Conservation (phyloP, 192 early-diverging fungal species). For the Backusella luteola region DNA sequence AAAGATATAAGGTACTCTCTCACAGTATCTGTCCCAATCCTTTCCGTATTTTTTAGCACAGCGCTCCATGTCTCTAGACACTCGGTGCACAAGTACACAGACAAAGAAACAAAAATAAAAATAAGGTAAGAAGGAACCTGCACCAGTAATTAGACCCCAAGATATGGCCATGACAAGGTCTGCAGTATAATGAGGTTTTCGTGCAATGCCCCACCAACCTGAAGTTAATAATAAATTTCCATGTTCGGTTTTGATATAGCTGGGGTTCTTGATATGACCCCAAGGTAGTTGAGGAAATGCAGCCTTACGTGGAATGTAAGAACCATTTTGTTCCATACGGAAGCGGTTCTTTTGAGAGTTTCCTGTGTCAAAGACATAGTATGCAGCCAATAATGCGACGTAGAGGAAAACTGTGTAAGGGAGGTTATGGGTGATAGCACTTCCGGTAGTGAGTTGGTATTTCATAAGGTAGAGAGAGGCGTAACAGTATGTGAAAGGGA, state of each 20-base stretch:
- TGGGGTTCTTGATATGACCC: constrained; percentile 54
- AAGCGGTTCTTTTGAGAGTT: constrained; percentile 54
- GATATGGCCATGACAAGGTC: constrained; percentile 86
- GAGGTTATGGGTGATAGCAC: constrained; percentile 27
- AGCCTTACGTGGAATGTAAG: constrained; percentile 33
- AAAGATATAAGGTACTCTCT: constrained; percentile 75
- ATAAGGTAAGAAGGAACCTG: constrained; percentile 73
- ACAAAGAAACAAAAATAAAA: constrained; percentile 90
- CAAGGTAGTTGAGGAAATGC: constrained; percentile 48
- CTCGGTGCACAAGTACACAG: constrained; percentile 79
- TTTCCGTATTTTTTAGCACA: constrained; percentile 88
- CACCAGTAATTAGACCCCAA: constrained; percentile 83
- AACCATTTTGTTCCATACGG: constrained; percentile 44
- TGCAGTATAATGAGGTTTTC: constrained; percentile 77
- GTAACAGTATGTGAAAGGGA: constrained; percentile 50
- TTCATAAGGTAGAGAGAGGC: constrained; percentile 43
- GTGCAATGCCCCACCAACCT: constrained; percentile 74
- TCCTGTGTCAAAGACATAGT: constrained; percentile 50
- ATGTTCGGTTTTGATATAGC: constrained; percentile 57
- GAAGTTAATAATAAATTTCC: constrained; percentile 57
- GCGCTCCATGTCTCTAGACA: constrained; percentile 77
- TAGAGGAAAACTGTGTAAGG: constrained; percentile 32
- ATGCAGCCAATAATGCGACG: constrained; percentile 29
- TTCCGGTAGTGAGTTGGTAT: constrained; percentile 34
- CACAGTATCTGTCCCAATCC: constrained; percentile 83